These are phyloP conservation scores for Colletotrichum sp. DNA, from an alignment of 2,329 filamentous ascomycete genomes.

Conservation along the genomic window DNA sequence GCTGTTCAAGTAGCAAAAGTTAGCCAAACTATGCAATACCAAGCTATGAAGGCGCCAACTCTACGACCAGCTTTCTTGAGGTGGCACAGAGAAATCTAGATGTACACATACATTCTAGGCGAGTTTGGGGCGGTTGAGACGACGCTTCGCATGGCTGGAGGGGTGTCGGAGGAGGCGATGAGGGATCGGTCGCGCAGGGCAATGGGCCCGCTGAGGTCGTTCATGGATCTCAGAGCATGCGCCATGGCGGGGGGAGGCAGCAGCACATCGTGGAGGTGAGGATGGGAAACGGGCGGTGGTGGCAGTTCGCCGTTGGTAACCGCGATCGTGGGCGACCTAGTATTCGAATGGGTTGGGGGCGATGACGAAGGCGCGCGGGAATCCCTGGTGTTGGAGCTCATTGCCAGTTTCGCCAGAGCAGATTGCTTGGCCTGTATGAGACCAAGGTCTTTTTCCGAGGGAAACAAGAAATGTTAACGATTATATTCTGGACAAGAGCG, in stretches of 20 bases:
- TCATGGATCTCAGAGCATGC: constrained; percentile 45
- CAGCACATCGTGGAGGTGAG: constrained; percentile 26
- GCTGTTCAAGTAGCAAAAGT: constrained; percentile 46
- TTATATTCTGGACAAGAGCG: not conserved
- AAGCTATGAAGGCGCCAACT: not conserved
- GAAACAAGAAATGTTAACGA: constrained; percentile 5
- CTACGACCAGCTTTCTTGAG: constrained; percentile 10
- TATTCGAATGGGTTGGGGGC: constrained; percentile 34
- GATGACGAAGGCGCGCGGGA: constrained; percentile 15
- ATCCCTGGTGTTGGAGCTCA: constrained; percentile 40
- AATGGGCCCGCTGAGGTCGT: constrained; percentile 40
- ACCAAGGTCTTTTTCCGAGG: constrained; percentile 23
- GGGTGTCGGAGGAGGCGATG: constrained; percentile 47
- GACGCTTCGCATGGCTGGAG: constrained; percentile 61
- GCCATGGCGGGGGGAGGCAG: constrained; percentile 40
- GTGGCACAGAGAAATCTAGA: not conserved
- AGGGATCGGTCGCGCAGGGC: constrained; percentile 31
- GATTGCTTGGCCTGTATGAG: constrained; percentile 43
- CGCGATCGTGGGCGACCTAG: not conserved
- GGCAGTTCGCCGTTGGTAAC: constrained; percentile 20
- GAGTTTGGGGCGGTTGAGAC: constrained; percentile 64
- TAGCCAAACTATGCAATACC: constrained; percentile 6
- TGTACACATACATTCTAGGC: constrained; percentile 60
- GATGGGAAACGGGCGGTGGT: constrained; percentile 30
- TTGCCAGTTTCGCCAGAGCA: constrained; percentile 48